These are phyloP conservation scores for Taiozyma sp. DNA, from an alignment of 1,139 yeast species.

Conservation along the genomic window DNA sequence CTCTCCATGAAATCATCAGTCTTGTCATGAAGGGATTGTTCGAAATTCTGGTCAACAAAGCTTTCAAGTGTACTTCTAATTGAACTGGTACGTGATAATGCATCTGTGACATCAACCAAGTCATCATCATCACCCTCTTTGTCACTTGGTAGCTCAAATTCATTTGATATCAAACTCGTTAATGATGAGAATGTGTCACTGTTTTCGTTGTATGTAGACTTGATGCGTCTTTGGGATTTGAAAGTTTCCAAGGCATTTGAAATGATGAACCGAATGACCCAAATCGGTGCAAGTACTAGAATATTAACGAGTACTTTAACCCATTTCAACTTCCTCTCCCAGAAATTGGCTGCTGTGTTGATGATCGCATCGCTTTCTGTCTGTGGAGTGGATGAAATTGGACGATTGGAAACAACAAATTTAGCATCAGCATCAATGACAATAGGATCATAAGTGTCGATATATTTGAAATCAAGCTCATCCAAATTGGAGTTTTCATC, in stretches of 20 bases:
- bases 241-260: conserved; percentile 35
- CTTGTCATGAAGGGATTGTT: conserved; percentile 25
- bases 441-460: conserved; percentile 26
- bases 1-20: conserved; percentile 40
- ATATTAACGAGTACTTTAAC: conserved; percentile 37
- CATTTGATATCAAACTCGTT: conserved; percentile 16
- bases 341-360: conserved; percentile 23
- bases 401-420: conserved; percentile 17
- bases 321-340: conserved; percentile 42
- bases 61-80: conserved; percentile 3
- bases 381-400: conserved; percentile 2
- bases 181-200: conserved; percentile 26
- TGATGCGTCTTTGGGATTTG: conserved; percentile 29
- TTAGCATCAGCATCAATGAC: conserved; percentile 27
- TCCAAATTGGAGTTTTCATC: conserved; percentile 22
- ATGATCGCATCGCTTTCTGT: conserved; percentile 4
- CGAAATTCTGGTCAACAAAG: conserved; percentile 16
- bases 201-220: conserved; percentile 26
- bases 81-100: conserved; percentile 7
- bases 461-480: conserved; percentile 22
- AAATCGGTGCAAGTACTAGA: conserved; percentile 48
- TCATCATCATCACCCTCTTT: conserved; percentile 4
- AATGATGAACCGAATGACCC: conserved; percentile 44
- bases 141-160: conserved; percentile 10
- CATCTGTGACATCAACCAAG: conserved; percentile 4